phyloP scores from a whole-genome alignment of 139 green algal species.

The Deuterostichococcus epilithicus region DNA sequence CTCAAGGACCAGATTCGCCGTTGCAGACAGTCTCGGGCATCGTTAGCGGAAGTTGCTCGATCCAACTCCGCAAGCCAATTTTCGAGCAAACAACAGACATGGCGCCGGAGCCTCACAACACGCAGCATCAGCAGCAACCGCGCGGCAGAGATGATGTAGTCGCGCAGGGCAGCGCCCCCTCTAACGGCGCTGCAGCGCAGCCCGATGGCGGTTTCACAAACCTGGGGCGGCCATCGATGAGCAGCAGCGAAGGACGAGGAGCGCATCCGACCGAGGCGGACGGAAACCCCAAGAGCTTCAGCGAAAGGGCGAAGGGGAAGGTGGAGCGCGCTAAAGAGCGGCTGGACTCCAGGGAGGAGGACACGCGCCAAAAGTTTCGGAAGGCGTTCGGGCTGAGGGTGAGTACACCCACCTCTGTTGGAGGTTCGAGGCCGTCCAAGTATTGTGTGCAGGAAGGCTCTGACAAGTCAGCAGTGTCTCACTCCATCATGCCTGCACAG shows the following conservation, averaged over 20 bases:
- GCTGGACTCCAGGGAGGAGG: neutral
- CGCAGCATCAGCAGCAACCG: neutral
- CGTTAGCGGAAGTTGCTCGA: too few relatives aligned
- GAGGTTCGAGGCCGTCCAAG: too few relatives aligned
- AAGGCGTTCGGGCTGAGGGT: neutral
- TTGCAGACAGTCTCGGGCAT: constrained; percentile 24
- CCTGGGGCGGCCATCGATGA: neutral
- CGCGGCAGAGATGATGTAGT: neutral
- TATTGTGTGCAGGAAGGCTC: too few relatives aligned
- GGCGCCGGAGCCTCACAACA: neutral
- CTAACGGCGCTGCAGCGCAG: neutral
- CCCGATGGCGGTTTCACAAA: neutral
- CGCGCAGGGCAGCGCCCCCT: neutral
- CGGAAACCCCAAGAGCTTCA: constrained; percentile 24
- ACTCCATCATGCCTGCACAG: too few relatives aligned
- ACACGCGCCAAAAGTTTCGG: neutral
- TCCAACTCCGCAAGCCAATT: too few relatives aligned
- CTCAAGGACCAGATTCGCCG: too few relatives aligned
- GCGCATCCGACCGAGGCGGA: too few relatives aligned
- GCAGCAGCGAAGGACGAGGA: neutral
- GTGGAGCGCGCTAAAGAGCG: constrained; percentile 16
- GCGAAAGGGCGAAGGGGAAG: constrained; percentile 29
- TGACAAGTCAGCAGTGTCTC: too few relatives aligned
- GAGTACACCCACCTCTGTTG: too few relatives aligned
- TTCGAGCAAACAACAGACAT: neutral